phyloP scores from a whole-genome alignment of 2,329 filamentous ascomycete species.

The Arachnopeziza araneosa region DNA sequence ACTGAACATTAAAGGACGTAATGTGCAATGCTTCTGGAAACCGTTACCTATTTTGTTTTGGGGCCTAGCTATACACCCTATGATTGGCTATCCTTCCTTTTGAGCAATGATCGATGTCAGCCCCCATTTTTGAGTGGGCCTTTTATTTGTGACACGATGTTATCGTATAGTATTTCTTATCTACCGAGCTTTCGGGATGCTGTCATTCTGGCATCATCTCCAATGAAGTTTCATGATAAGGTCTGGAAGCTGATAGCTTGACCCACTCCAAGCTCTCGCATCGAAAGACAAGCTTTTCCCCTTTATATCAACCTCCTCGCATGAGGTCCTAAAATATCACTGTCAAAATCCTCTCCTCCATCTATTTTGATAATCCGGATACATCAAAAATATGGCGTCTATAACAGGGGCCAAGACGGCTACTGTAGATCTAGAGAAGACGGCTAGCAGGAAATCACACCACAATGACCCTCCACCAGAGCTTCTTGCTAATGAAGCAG shows the following conservation, averaged over 20 bases:
- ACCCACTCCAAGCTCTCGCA: neutral
- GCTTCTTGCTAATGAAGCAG: slow-evolving; percentile 25
- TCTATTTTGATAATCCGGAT: neutral
- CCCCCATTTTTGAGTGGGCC: neutral
- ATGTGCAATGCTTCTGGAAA: neutral
- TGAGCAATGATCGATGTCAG: neutral
- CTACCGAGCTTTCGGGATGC: slow-evolving; percentile 5
- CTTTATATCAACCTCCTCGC: slow-evolving; percentile 3
- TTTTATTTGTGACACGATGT: neutral
- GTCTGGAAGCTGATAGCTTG: slow-evolving; percentile 6
- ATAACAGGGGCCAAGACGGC: neutral
- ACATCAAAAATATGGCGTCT: slow-evolving; percentile 5
- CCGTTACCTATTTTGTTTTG: neutral
- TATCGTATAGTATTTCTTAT: slow-evolving; percentile 19
- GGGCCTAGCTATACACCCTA: neutral
- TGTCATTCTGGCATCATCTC: neutral
- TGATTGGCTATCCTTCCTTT: neutral
- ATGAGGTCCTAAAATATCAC: too few relatives aligned
- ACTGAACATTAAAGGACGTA: neutral
- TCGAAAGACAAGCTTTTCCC: neutral
- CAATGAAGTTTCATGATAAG: slow-evolving; percentile 11
- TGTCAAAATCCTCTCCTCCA: neutral
- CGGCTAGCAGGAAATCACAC: slow-evolving; percentile 13
- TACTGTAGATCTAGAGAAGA: slow-evolving; percentile 19
- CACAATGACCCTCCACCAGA: slow-evolving; percentile 15